Conservation (phyloP, 352 stramenopile genomes). For the Achlya hypogyna region DNA sequence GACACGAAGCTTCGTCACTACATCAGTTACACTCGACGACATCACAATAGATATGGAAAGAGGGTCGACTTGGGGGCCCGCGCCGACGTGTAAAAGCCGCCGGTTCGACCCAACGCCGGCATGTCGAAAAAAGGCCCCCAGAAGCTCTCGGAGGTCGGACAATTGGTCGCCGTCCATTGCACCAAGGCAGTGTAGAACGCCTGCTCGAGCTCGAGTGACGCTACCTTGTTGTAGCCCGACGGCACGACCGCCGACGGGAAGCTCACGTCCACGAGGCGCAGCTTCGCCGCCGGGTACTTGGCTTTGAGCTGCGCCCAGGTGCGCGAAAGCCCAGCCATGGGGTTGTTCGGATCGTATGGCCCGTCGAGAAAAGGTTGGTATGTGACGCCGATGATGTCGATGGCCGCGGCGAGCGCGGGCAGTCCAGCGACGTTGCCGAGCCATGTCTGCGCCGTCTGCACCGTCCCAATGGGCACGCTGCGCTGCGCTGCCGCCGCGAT, state of each 20-base stretch:
- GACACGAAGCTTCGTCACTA: neutral
- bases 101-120: constrained; percentile 19
- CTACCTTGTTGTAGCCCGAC: constrained; percentile 32
- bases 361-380: constrained; percentile 71
- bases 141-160: constrained; percentile 35
- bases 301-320: constrained; percentile 47
- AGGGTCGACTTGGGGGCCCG: neutral
- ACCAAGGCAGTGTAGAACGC: constrained; percentile 53
- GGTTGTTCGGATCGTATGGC: constrained; percentile 42
- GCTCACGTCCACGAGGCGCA: constrained; percentile 58
- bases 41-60: neutral
- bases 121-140: constrained; percentile 40
- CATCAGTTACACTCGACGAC: no score
- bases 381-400: constrained; percentile 73
- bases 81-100: constrained; percentile 55
- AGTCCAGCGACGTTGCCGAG: constrained; percentile 34
- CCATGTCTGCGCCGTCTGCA: constrained; percentile 59
- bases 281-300: constrained; percentile 37
- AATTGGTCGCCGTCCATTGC: constrained; percentile 71
- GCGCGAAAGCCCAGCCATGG: constrained; percentile 40
- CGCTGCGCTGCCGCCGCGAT: constrained; percentile 24
- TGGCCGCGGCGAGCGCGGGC: constrained; percentile 33
- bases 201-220: constrained; percentile 39
- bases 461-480: constrained; percentile 45
- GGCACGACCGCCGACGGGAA: constrained; percentile 38